Conservation (phyloP, 495 filamentous ascomycete species). For the Amorphotheca resinae region DNA sequence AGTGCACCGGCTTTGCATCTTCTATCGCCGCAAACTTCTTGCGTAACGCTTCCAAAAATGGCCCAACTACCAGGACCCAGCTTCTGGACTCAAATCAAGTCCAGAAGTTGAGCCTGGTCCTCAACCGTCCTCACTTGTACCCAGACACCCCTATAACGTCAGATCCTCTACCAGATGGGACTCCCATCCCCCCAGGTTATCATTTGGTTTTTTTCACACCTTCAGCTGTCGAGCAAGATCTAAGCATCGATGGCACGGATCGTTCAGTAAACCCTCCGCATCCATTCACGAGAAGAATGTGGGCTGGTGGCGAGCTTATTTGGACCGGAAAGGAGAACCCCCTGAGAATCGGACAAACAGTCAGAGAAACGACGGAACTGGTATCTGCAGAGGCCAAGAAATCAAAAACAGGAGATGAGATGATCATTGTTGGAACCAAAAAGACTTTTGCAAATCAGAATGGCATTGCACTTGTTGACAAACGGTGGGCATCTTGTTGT, state of each 20-base stretch:
- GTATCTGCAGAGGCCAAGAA: conserved; percentile 39
- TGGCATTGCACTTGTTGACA: conserved; percentile 40
- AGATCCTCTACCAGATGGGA: too few species aligned
- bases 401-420: conserved; percentile 35
- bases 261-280: conserved; percentile 40
- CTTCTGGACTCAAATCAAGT: conserved; percentile 43
- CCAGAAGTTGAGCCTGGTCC: conserved; percentile 39
- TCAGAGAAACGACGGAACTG: conserved; percentile 41
- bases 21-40: too few species aligned
- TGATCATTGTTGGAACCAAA: conserved; percentile 51
- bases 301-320: conserved; percentile 48
- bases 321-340: conserved; percentile 33
- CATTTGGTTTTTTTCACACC: conserved; percentile 52
- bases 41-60: too few species aligned
- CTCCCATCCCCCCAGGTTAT: conserved; percentile 41
- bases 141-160: too few species aligned
- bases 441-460: conserved; percentile 41
- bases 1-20: too few species aligned
- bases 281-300: conserved; percentile 55
- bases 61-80: too few species aligned
- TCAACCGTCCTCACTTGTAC: conserved; percentile 30
- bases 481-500: too few species aligned
- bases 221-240: conserved; percentile 31
- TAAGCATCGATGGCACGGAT: conserved; percentile 52
- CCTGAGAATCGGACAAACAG: conserved; percentile 38